Conservation (phyloP, 2,329 filamentous ascomycete genomes). For the Cladosporium halotolerans region DNA sequence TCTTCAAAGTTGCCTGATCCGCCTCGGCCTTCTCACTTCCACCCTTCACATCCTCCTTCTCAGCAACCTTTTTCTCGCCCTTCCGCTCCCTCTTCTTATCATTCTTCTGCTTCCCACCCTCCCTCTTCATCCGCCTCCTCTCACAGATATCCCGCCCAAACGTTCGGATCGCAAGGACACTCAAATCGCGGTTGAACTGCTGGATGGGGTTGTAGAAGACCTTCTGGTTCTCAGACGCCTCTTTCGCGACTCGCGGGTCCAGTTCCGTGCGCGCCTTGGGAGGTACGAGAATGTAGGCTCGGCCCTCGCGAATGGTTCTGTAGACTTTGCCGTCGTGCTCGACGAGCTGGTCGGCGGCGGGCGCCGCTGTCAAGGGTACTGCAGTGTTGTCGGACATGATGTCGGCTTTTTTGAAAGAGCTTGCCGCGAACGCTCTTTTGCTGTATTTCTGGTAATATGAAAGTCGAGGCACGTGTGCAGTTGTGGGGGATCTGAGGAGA, state of each 20-base stretch:
- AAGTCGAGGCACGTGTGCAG: background rate
- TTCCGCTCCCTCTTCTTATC: slow-evolving; percentile 29
- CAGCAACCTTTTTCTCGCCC: slow-evolving; percentile 26
- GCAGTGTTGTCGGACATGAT: slow-evolving; percentile 9
- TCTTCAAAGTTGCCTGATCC: slow-evolving; percentile 2
- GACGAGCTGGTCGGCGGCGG: slow-evolving; percentile 27
- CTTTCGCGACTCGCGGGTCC: slow-evolving; percentile 40
- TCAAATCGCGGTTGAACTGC: slow-evolving; percentile 95
- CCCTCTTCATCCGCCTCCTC: slow-evolving; percentile 23
- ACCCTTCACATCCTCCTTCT: slow-evolving; percentile 4
- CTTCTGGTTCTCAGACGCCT: slow-evolving; percentile 43
- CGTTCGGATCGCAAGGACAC: slow-evolving; percentile 82
- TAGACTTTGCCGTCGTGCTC: slow-evolving; percentile 29
- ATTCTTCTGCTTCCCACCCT: slow-evolving; percentile 27
- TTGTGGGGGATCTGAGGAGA: background rate
- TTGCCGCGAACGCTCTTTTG: background rate
- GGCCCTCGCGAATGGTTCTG: slow-evolving; percentile 59
- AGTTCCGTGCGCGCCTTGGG: slow-evolving; percentile 43
- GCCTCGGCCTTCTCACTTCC: slow-evolving; percentile 14
- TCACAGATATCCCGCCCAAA: slow-evolving; percentile 62
- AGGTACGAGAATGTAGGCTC: slow-evolving; percentile 62
- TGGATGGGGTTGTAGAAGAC: slow-evolving; percentile 99
- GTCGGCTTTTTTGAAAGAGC: background rate
- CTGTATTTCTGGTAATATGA: background rate
- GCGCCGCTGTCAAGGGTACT: slow-evolving; percentile 19